phyloP scores from a whole-genome alignment of 2,329 filamentous ascomycete genomes.

The Calonectria pseudoreteaudii region DNA sequence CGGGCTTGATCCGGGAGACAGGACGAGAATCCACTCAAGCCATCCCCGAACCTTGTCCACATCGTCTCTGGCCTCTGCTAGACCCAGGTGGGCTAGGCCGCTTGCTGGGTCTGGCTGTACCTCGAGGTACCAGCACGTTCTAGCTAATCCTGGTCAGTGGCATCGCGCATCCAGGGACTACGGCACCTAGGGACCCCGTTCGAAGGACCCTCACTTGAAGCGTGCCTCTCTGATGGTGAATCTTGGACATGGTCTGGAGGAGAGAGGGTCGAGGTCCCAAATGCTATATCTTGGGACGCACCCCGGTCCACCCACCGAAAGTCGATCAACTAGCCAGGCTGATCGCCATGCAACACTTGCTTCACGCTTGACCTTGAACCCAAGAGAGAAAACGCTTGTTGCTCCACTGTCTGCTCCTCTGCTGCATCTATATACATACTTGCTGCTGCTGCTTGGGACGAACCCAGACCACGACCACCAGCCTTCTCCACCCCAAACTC shows the following conservation, averaged over 20 bases:
- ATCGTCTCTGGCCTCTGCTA: constrained; percentile 17
- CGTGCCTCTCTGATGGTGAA: constrained; percentile 1
- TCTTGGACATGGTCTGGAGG: constrained; percentile 11
- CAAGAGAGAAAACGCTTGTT: constrained; percentile 23
- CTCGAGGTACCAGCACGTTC: constrained; percentile 32
- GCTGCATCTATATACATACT: constrained; percentile 40
- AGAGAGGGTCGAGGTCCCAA: constrained; percentile 15
- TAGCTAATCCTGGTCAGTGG: not conserved
- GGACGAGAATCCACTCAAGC: constrained; percentile 34
- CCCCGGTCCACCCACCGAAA: constrained; percentile 25
- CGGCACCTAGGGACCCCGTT: not conserved
- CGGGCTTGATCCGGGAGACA: constrained; percentile 36
- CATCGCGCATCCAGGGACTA: constrained; percentile 7
- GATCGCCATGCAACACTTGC: constrained; percentile 46
- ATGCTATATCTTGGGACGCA: constrained; percentile 29
- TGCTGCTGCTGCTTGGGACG: constrained; percentile 21
- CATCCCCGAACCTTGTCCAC: constrained; percentile 34
- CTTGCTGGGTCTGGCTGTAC: constrained; percentile 30
- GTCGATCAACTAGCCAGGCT: constrained; percentile 42
- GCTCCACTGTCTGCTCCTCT: constrained; percentile 31
- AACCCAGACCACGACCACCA: constrained; percentile 17
- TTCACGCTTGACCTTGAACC: constrained; percentile 29
- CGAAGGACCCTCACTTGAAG: constrained; percentile 7
- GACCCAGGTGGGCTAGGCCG: constrained; percentile 12
- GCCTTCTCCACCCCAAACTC: not conserved